Conservation (phyloP, 192 early-diverging fungal species). For the Entophlyctis luteolus region DNA sequence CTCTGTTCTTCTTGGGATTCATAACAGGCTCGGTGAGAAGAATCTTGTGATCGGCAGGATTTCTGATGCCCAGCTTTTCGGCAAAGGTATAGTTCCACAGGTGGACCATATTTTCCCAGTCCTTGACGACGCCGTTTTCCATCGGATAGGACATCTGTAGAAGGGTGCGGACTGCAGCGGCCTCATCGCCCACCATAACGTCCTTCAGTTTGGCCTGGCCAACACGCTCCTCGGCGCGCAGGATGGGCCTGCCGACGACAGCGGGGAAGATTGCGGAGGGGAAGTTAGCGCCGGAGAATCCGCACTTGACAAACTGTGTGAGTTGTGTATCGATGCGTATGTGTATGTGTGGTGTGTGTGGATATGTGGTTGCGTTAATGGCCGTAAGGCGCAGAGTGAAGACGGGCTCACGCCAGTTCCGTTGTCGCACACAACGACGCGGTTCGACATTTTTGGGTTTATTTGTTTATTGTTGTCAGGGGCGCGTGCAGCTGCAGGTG, state of each 20-base stretch:
- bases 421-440: slow-evolving; percentile 58
- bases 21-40: slow-evolving; percentile 94
- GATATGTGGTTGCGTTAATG: not conserved
- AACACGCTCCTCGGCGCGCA: slow-evolving; percentile 88
- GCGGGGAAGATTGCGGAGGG: slow-evolving; percentile 93
- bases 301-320: slow-evolving; percentile 90
- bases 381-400: not conserved
- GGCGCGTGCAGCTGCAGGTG: not conserved
- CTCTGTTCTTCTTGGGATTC: slow-evolving; percentile 89
- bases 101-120: slow-evolving; percentile 94
- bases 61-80: slow-evolving; percentile 78
- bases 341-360: not conserved
- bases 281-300: slow-evolving; percentile 93
- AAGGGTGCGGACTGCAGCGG: slow-evolving; percentile 76
- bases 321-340: not conserved
- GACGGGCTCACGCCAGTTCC: slow-evolving; percentile 49
- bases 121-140: slow-evolving; percentile 95
- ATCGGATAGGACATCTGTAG: slow-evolving; percentile 97
- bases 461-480: not conserved
- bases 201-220: slow-evolving; percentile 81
- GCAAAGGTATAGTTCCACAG: slow-evolving; percentile 98
- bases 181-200: slow-evolving; percentile 98
- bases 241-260: slow-evolving; percentile 95
- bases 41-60: slow-evolving; percentile 86
- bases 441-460: slow-evolving; percentile 20